phyloP scores from a whole-genome alignment of 768 basidiomycete genomes.

The Mrakia blollopis region DNA sequence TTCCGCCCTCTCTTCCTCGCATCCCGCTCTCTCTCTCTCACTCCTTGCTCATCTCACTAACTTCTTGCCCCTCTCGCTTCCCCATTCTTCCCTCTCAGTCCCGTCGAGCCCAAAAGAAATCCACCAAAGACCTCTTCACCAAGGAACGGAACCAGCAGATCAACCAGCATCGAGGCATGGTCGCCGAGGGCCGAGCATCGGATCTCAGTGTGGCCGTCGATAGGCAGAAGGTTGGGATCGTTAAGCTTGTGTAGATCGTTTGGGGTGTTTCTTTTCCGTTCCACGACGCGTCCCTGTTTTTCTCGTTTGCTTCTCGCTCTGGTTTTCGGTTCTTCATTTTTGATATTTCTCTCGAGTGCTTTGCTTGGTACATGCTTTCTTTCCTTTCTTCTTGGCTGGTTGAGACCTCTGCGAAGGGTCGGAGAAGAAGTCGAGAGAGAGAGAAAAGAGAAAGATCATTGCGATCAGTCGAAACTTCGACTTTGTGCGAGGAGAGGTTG shows the following conservation, averaged over 20 bases:
- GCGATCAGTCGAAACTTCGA: no score
- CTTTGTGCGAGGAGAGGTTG: no score
- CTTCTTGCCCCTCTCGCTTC: neutral
- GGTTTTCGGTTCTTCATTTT: no score
- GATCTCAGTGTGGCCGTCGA: slow-evolving; percentile 39
- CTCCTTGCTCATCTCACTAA: neutral
- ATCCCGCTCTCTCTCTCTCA: neutral
- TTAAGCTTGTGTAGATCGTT: slow-evolving; percentile 19
- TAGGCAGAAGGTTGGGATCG: slow-evolving; percentile 21
- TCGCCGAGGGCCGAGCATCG: slow-evolving; percentile 42
- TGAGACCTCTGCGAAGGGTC: no score
- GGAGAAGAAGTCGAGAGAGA: no score
- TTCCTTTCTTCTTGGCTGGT: no score
- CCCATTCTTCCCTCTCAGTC: slow-evolving; percentile 35
- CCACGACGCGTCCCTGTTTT: neutral
- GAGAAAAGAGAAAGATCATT: no score
- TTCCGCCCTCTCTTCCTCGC: neutral
- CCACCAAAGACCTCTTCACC: slow-evolving; percentile 47
- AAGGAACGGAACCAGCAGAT: slow-evolving; percentile 47
- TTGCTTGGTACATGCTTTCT: no score
- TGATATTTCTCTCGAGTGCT: no score
- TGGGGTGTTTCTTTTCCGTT: neutral
- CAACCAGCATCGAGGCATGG: slow-evolving; percentile 41
- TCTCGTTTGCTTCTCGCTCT: neutral
- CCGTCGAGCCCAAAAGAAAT: slow-evolving; percentile 49